These are phyloP conservation scores for Aspergillus fumigatiaffinis DNA, from an alignment of 2,329 filamentous ascomycete species.

Conservation along the genomic window DNA sequence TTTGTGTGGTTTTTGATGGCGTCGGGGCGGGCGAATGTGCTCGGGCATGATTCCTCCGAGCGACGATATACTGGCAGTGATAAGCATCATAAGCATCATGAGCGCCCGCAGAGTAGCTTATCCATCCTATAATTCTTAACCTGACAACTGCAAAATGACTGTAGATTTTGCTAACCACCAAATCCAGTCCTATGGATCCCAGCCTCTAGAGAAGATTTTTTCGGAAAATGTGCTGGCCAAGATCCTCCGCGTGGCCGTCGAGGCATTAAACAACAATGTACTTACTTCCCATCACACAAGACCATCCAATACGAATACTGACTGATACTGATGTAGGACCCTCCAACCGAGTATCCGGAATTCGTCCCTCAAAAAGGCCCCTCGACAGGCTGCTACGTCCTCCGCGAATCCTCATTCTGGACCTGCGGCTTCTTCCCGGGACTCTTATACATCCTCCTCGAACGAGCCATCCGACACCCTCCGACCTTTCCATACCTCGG, in stretches of 20 bases:
- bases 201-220: constrained; percentile 5
- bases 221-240: constrained; percentile 14
- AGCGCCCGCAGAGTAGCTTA: neutral
- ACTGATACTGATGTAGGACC: neutral
- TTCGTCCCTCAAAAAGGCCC: constrained; percentile 9
- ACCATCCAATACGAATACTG: neutral
- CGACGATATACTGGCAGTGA: neutral
- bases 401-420: constrained; percentile 17
- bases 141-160: neutral
- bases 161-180: neutral
- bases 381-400: constrained; percentile 7
- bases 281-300: neutral
- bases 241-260: constrained; percentile 7
- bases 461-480: constrained; percentile 11
- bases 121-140: neutral
- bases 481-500: neutral
- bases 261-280: constrained; percentile 7
- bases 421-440: constrained; percentile 24
- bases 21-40: neutral
- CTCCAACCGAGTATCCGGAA: neutral
- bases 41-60: neutral
- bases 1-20: neutral
- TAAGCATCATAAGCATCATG: neutral
- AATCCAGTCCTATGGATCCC: neutral
- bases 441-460: constrained; percentile 12